Evolutionary conservation across 169 alveolate genomes (phyloP), one percentile per base, ranked within the genome.

Genomic region (Cryptosporidium andersoni): DNA sequence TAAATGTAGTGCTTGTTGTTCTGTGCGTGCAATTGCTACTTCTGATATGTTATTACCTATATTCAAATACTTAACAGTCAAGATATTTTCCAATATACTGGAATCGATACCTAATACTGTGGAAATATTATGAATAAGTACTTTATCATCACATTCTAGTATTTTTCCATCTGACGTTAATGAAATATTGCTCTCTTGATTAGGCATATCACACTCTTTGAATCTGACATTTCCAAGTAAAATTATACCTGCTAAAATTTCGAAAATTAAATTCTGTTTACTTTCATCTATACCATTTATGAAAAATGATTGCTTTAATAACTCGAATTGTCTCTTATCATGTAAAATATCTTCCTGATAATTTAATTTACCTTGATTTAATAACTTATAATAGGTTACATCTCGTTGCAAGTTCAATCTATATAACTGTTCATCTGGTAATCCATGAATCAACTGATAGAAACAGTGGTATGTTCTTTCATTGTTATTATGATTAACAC

Each of bases 401-500:
- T 74, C 67, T 43, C 68, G 55, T 36, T 16, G 39, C 12, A 74
- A 60, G 48, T 74, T 43, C 91, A 68, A 66, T 82, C 48, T 42
- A 1, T 14, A 16, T 5, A 74, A 60, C 43, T 74, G 74, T 14
- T 56, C 64, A 12, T 81, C 81, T 4, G 90, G 91, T 1, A 52
- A 64, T 1, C 95, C 94, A 39, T 88, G 64, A 34, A 92, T 39
- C 36, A 92, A 82, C 62, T 92, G 94, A 88, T 93, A 95, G 89
- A 95, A 95, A 34, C 95, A 89, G 66, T 95, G 98, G 64, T 92
- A 95, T 66, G 91, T 95, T 58, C 97, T 90, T 82, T 95, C 97
- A 37, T 91, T 93, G 14, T 89, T 82, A 40, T 92, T 90, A 5
- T 91, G 91, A 14, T 91, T 88, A 16, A 93, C 94, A 2, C 94